Base-by-base conservation (phyloP, 306 rosid species). In the Ormosia emarginata region DNA sequence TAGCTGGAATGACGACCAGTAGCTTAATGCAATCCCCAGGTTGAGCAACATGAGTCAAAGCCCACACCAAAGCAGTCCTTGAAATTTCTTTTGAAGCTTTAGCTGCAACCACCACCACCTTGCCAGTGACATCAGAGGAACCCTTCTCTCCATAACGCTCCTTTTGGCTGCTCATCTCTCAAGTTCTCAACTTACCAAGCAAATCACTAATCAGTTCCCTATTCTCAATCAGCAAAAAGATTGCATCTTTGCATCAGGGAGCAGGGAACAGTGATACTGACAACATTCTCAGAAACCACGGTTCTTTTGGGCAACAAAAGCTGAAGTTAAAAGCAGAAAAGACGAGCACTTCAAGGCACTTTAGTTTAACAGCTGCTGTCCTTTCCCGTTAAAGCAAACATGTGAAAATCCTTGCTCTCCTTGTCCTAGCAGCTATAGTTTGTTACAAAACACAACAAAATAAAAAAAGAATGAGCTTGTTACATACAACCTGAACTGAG, bases 1-100 rank as follows among this genome's bases (percentile, higher is more conserved):
- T 67, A 77, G 89, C 81, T 11, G 97, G 92, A 77, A 84, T 84
- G 56, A 90, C 77, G n/a, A 88, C 90, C 78, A 92, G 79, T 46
- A 92, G 88, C 88, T 87, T 92, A 58, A 92, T 81, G 81, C 69
- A 87, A 84, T 92, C 97, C 5, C 91, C 97, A 24, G 92, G 94
- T 73, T 90, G 94, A 71, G 82, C 97, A 63, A 92, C 88, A 85
- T 90, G 97, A 78, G 92, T 87, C 87, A 92, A 65, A 82, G 94
- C 94, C 97, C 97, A 92, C 41, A 88, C 83, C 80, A 92, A 83
- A 75, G 87, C 91, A n/a, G 87, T 72, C 85, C 84, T 92, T 18
- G 94, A 66, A 73, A 92, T 87, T 72, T 85, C 96, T 85, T 78
- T 90, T 2, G 89, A 83, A 12, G 93, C 96, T 77, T 82, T 90